Evolutionary conservation across 106 monocot genomes (phyloP).

Genomic region (Hemerocallis citrina): DNA sequence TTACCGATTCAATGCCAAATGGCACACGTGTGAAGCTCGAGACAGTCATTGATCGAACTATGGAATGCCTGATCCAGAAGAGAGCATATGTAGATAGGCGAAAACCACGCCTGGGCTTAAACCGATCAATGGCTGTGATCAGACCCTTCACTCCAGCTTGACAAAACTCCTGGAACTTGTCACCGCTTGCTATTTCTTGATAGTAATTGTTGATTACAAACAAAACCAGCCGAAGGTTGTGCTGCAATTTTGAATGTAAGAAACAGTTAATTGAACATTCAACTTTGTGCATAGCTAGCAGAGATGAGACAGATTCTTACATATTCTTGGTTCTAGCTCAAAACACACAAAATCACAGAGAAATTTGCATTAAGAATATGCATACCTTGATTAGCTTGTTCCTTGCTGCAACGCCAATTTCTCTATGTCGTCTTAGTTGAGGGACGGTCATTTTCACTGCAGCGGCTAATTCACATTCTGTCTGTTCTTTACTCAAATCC

Average conservation of each 20-base stretch:
- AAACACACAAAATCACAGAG: neutral
- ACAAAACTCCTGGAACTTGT: conserved; percentile 82
- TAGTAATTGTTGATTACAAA: conserved; percentile 85
- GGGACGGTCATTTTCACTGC: conserved; percentile 48
- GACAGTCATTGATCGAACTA: conserved; percentile 61
- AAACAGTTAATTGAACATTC: neutral
- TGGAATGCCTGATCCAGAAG: conserved; percentile 92
- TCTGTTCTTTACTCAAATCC: conserved; percentile 58
- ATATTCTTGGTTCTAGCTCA: neutral
- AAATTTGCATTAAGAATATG: neutral
- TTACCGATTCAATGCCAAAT: conserved; percentile 81
- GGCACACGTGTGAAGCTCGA: conserved; percentile 77
- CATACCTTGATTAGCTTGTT: conserved; percentile 94
- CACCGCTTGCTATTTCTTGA: conserved; percentile 50
- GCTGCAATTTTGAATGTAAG: conserved; percentile 36
- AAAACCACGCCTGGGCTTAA: conserved; percentile 75
- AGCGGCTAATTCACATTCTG: conserved; percentile 55
- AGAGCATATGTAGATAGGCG: conserved; percentile 81
- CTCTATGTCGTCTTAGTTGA: conserved; percentile 42
- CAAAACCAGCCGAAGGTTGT: conserved; percentile 82
- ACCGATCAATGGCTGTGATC: conserved; percentile 72
- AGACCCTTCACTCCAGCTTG: conserved; percentile 90
- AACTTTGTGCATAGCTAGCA: neutral
- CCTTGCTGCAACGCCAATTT: conserved; percentile 75
- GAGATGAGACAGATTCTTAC: neutral